Base-by-base conservation (phyloP, 2,329 filamentous ascomycete genomes). In the Plectosphaerella plurivora region DNA sequence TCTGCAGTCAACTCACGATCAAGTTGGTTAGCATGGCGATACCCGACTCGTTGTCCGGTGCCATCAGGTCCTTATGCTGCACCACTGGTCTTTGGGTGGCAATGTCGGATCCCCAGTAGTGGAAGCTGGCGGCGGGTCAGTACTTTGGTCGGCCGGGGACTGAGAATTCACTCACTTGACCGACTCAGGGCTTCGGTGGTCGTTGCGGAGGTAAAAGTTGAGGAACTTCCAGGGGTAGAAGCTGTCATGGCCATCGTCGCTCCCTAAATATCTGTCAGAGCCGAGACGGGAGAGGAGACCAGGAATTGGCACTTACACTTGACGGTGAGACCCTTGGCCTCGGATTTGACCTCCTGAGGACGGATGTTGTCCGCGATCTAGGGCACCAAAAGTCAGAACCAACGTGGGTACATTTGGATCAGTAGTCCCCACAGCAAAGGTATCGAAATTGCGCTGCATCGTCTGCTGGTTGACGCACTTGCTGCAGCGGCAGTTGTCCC, bases 151-250 rank as follows among this genome's bases (percentile, higher is more conserved):
- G 28, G 3, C 18, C 2, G 2, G 14, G 25, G 33, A 14, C 11
- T 22, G 22, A 22, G 22, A 5, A 5, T 22, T 22, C 12, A n/a
- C 69, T 53, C 59, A 71, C 66, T 63, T 59, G 42, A 69, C 61
- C 45, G 55, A 52, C 60, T 75, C 70, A 41, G 66, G 53, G 24
- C 58, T 45, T 47, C 69, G 65, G 22, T 63, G 55, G 53, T 69
- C 58, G 28, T 65, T 58, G 45, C 64, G 60, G 16, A 70, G 61
- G 61, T 83, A 77, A 49, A 68, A 68, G 52, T 73, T 60, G 53
- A 89, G 73, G 73, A 88, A 89, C 3, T 76, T 68, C 76, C 80
- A 86, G 1, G 75, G 65, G 63, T 91, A 95, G 22, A 74, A 68
- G 68, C 88, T 91, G 45, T 74, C 63, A 66, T 96, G 91, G 1